Percentiles rank a stretch among this genome's conserved stretches.
phyloP scores from a whole-genome alignment of 2,329 filamentous ascomycete genomes.

The Westerdykella aurantiaca region DNA sequence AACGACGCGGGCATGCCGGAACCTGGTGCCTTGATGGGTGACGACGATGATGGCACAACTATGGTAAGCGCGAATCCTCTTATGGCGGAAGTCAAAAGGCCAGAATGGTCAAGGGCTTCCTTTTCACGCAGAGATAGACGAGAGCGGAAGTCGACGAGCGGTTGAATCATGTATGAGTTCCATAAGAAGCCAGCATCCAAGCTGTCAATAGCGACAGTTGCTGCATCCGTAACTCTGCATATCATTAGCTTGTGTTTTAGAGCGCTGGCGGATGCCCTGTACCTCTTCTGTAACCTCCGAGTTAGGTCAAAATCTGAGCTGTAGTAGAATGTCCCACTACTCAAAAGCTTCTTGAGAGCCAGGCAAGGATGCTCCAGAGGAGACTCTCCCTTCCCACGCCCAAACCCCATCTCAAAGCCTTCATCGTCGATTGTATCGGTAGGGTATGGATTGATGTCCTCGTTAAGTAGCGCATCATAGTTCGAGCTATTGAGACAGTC shows the following conservation, averaged over 20 bases:
- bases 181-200: conserved; percentile 90
- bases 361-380: conserved; percentile 81
- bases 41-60: conserved; percentile 70
- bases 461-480: conserved; percentile 69
- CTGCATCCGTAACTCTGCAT: conserved; percentile 62
- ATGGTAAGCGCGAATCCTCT: conserved; percentile 86
- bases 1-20: conserved; percentile 75
- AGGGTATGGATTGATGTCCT: conserved; percentile 52
- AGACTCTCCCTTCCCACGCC: conserved; percentile 59
- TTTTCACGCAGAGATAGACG: conserved; percentile 70
- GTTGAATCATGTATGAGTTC: conserved; percentile 98
- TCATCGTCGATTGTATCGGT: conserved; percentile 51
- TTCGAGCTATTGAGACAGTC: conserved; percentile 83
- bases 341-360: conserved; percentile 83
- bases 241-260: conserved; percentile 1
- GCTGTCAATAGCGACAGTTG: conserved; percentile 83
- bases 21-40: conserved; percentile 60
- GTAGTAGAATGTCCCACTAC: conserved; percentile 95
- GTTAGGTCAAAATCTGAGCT: conserved; percentile 98
- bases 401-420: conserved; percentile 47
- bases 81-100: conserved; percentile 88
- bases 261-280: conserved; percentile 11
- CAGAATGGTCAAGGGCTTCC: conserved; percentile 73
- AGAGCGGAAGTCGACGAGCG: conserved; percentile 82
- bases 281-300: conserved; percentile 85